Base-by-base conservation (phyloP, 768 basidiomycete genomes). In the Boletus eberwhitei region DNA sequence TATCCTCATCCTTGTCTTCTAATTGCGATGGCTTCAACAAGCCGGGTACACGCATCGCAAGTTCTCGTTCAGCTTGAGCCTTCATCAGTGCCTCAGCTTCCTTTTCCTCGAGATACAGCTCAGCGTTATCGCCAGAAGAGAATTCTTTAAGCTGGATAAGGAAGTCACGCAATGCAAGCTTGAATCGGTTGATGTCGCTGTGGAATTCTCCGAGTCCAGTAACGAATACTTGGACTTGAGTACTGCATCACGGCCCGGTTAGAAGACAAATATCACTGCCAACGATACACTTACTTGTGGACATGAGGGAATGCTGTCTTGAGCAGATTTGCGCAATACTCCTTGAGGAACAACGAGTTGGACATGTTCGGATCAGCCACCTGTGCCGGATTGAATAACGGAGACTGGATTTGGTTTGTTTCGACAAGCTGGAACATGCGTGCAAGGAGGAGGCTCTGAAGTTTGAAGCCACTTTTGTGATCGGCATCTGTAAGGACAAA, bases 391-490 rank as follows among this genome's bases (percentile, higher is more conserved):
- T 96, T 93, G 73, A 84, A 96, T 50, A 99, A 72, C 5, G 95
- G 91, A 2, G 87, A 83, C 58, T 85, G 83, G 64, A 98, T 87
- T 55, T 80, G 73, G 65, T 88, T 86, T 45, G 79, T 80, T 71
- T 95, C 90, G 36, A 96, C 90, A 24, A 98, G 82, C 69, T 92
- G 88, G 82, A 97, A 95, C 77, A 99, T 82, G 32, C 92, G 84
- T 17, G 93, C 90, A 42, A 99, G 85, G n/a, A 98, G 79, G 62
- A 91, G 76, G 62, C 89, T 90, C 73, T 98, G 95, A 55, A 94
- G 79, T 73, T 97, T 98, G 80, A 98, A 97, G 26, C 96, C 95
- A 64, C 92, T 94, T 84, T 98, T 98, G 79, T 99, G 96, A 72
- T 98, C 96, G 6, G 95, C 86, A 69, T 99, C 96, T 31, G 95